Evolutionary conservation across 2,329 filamentous ascomycete genomes (phyloP).

Genomic region (Ophiostoma triangulosporum): DNA sequence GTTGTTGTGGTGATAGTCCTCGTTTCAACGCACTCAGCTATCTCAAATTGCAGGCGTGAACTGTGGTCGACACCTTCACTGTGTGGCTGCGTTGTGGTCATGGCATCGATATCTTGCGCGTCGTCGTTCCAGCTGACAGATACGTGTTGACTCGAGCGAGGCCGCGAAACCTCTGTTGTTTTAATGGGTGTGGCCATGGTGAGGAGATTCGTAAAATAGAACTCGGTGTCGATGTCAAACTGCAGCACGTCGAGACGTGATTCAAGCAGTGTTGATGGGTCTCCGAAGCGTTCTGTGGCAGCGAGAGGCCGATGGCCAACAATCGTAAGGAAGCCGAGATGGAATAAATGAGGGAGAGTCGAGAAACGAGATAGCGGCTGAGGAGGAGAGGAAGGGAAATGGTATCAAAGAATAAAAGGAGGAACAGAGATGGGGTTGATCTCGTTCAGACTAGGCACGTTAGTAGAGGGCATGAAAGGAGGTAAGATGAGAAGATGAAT

Average conservation of each 20-base stretch:
- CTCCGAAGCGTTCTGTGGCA: neutral
- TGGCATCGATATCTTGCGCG: constrained; percentile 14
- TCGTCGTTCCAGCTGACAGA: constrained; percentile 24
- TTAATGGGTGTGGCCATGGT: constrained; percentile 6
- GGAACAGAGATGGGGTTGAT: neutral
- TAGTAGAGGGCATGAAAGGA: neutral
- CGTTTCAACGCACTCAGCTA: constrained; percentile 53
- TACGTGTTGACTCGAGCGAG: constrained; percentile 22
- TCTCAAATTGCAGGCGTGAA: constrained; percentile 36
- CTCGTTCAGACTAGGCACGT: neutral
- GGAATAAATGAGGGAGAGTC: neutral
- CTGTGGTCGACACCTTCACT: constrained; percentile 8
- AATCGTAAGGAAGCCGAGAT: too few relatives aligned
- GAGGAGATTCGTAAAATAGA: neutral
- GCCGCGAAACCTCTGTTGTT: constrained; percentile 19
- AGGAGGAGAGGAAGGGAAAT: neutral
- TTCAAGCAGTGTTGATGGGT: neutral
- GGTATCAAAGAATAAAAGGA: neutral
- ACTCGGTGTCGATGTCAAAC: neutral
- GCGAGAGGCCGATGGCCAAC: neutral
- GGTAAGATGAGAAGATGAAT: neutral
- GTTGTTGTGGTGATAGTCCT: constrained; percentile 81
- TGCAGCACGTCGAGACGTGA: neutral
- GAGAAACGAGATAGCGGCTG: neutral
- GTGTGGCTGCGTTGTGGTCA: neutral